Evolutionary conservation across 2,329 filamentous ascomycete species (phyloP), one percentile per base, ranked within the genome.

Genomic region (Hypoxylon sp.): DNA sequence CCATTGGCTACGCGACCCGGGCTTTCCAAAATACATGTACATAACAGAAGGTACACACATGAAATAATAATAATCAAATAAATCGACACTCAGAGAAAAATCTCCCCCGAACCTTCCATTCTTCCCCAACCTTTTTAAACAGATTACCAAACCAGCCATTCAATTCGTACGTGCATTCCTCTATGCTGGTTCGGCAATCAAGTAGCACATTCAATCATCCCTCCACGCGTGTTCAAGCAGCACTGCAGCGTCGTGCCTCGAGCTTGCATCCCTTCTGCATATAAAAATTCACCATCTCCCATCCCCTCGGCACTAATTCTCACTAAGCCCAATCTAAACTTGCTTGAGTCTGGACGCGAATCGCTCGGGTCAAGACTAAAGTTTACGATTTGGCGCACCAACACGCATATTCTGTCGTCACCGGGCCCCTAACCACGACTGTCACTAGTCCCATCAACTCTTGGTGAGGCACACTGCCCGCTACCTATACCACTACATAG

Each of bases 321-420:
- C 73, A 73, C 73, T 75, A 73, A 75, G 71, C 70, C 72, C 70
- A 68, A 70, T 70, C 73, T 74, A 74, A 74, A 72, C 73, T 52
- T 65, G 55, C 61, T 61, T 65, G 58, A 68, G 65, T 64, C 69
- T 68, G 67, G 67, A 68, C 63, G 63, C 67, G 63, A 67, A 63
- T 62, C 62, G 62, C 55, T 71, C 51, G 65, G 65, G 60, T 69
- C 62, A 45, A 63, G 61, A 61, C 65, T 71, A 71, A 67, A 61
- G 52, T 60, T 67, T 70, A 63, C 59, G 54, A 65, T 57, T 62
- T 68, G 58, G 64, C 61, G 65, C 58, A 63, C 65, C 63, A 62
- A 61, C 63, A 61, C 63, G 61, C 65, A 61, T 60, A 69, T 67
- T 69, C 64, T 71, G 69, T 71, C 69, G 69, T 71, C 69, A 71